Evolutionary conservation across 2,329 filamentous ascomycete genomes (phyloP).

Genomic region (Xylariomycetidae sp.): DNA sequence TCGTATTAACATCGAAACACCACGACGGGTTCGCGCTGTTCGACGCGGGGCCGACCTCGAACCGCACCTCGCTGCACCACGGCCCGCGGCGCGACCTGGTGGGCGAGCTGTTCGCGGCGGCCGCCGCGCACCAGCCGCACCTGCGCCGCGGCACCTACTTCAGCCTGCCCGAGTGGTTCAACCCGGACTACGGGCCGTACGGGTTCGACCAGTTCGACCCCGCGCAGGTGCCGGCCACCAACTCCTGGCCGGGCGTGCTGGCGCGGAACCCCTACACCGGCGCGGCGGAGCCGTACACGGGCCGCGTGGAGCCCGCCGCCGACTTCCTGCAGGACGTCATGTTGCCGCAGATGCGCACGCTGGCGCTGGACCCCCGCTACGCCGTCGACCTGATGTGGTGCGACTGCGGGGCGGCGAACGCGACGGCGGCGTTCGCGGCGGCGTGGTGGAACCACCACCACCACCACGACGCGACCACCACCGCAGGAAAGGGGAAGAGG

Average conservation of each 20-base stretch:
- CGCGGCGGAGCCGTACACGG: slow-evolving; percentile 35
- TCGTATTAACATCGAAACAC: slow-evolving; percentile 41
- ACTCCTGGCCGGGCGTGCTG: slow-evolving; percentile 30
- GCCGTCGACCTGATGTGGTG: slow-evolving; percentile 45
- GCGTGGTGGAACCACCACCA: slow-evolving; percentile 36
- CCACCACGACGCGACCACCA: too few relatives aligned
- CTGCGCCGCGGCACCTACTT: slow-evolving; percentile 42
- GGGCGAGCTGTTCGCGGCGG: slow-evolving; percentile 37
- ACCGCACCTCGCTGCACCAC: slow-evolving; percentile 35
- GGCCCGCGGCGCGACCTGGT: slow-evolving; percentile 35
- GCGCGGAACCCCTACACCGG: slow-evolving; percentile 39
- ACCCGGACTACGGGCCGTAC: slow-evolving; percentile 37
- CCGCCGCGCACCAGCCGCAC: slow-evolving; percentile 32
- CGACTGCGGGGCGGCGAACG: slow-evolving; percentile 38
- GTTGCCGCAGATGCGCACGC: slow-evolving; percentile 39
- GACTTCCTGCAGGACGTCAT: slow-evolving; percentile 39
- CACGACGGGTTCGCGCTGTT: slow-evolving; percentile 43
- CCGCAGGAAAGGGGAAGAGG: too few relatives aligned
- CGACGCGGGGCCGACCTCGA: slow-evolving; percentile 29
- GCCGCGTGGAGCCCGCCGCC: slow-evolving; percentile 28
- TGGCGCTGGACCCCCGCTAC: slow-evolving; percentile 38
- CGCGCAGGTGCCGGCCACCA: slow-evolving; percentile 19
- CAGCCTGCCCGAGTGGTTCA: slow-evolving; percentile 44
- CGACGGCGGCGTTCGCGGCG: slow-evolving; percentile 33
- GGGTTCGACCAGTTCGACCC: slow-evolving; percentile 32